Conservation (phyloP, 1,139 yeast genomes). For the Debaryomycetaceae sp. region DNA sequence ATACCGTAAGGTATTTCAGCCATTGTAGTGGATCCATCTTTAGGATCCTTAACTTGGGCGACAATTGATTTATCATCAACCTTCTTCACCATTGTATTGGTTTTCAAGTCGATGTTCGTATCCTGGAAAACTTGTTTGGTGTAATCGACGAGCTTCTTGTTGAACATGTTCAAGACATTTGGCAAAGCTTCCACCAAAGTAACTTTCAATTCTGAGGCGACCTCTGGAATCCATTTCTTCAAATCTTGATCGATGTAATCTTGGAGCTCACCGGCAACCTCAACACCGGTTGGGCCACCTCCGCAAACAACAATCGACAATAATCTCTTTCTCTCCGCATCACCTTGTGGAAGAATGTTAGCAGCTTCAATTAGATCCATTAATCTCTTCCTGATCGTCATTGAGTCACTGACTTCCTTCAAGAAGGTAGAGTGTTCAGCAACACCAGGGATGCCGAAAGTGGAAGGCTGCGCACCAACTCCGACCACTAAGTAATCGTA, state of each 20-base stretch:
- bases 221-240: slow-evolving; percentile 83
- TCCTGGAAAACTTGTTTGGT: slow-evolving; percentile 79
- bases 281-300: slow-evolving; percentile 98
- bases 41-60: slow-evolving; percentile 65
- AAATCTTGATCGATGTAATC: slow-evolving; percentile 92
- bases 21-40: slow-evolving; percentile 56
- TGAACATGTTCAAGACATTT: slow-evolving; percentile 83
- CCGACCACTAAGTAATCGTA: slow-evolving; percentile 85
- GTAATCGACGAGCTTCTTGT: slow-evolving; percentile 77
- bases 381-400: slow-evolving; percentile 68
- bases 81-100: slow-evolving; percentile 85
- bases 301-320: slow-evolving; percentile 86
- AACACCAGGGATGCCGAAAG: slow-evolving; percentile 93
- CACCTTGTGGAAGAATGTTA: slow-evolving; percentile 67
- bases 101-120: slow-evolving; percentile 71
- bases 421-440: slow-evolving; percentile 80
- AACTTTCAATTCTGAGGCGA: slow-evolving; percentile 76
- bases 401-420: slow-evolving; percentile 83
- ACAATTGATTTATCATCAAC: slow-evolving; percentile 66
- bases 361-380: slow-evolving; percentile 85
- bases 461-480: slow-evolving; percentile 90
- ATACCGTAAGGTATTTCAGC: slow-evolving; percentile 79
- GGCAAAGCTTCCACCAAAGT: slow-evolving; percentile 90
- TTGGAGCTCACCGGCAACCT: slow-evolving; percentile 91
- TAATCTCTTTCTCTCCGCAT: slow-evolving; percentile 76